Evolutionary conservation across 306 rosid species (phyloP), one percentile per base, ranked within the genome.

Genomic region (Chamaecrista fasciculata): DNA sequence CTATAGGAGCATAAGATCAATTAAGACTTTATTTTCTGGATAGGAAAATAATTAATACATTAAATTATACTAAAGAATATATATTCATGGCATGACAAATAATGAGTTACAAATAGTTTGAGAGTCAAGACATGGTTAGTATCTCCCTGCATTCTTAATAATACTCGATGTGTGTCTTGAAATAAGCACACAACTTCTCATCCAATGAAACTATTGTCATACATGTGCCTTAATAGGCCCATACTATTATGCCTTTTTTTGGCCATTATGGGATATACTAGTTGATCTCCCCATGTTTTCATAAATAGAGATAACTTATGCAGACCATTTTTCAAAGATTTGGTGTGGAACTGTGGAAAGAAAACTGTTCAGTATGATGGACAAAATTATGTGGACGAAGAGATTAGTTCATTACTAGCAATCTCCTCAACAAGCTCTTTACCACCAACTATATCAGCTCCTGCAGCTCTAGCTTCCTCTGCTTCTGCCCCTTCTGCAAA

Each of bases 361-460:
- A 56, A 66, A 29, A 15, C 49, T 62, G 6, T 62, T 56, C 34
- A 23, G 62, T 8, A 18, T 8, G 37, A 46, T 59, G 29, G 60
- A 65, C 21, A 59, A 66, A 69, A 58, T 69, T 64, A 58, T 18
- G 43, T 8, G 39, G 60, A 71, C 47, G 75, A 61, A 78, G 86
- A 76, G 86, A 48, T 26, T 33, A 58, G 74, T 69, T 78, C 81
- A 61, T 80, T 93, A 94, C 99, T 85, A 28, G 95, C 97, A 86
- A 94, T 82, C 82, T 94, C 92, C 80, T 84, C 91, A 21, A 94
- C 84, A 50, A 94, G 99, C 69, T 94, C 99, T 74, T 80, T 76
- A 28, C 97, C 99, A n/a, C 99, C 99, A 67, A 94, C 99, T 72
- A 94, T 86, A 86, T 94, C 96, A 15, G 97, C 99, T 74, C 97